A percentile compares a stretch with the other conserved stretches of the same genome.
Conservation (phyloP, 2,329 filamentous ascomycete genomes). For the Fusarium sp. region DNA sequence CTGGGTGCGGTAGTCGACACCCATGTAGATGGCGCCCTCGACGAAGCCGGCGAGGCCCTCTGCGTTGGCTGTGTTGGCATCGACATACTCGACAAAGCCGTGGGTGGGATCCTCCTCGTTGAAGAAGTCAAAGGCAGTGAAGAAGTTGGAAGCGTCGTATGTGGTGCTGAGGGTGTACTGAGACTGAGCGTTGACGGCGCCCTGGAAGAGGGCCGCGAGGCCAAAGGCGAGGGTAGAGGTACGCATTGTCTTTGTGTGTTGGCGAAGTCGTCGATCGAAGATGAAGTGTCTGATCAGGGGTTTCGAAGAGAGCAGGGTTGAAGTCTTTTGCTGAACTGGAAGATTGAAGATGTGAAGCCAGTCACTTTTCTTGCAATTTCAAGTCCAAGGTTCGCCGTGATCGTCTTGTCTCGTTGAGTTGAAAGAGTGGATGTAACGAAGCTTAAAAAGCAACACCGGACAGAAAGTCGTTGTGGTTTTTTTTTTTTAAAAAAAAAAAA, state of each 20-base stretch:
- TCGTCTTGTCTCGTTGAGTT: slow-evolving; percentile 11
- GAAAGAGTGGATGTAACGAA: slow-evolving; percentile 13
- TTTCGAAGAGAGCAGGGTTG: not conserved
- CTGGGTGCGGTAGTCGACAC: slow-evolving; percentile 72
- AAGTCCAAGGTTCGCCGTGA: slow-evolving; percentile 13
- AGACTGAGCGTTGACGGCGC: slow-evolving; percentile 49
- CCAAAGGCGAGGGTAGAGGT: slow-evolving; percentile 43
- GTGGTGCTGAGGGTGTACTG: slow-evolving; percentile 61
- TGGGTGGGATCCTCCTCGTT: slow-evolving; percentile 74
- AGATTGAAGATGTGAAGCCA: slow-evolving; percentile 20
- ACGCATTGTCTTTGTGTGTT: slow-evolving; percentile 27
- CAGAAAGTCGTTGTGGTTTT: not conserved
- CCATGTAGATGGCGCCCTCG: slow-evolving; percentile 72
- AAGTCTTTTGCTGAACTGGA: slow-evolving; percentile 3
- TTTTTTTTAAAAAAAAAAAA: slow-evolving; percentile 5
- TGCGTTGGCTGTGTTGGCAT: slow-evolving; percentile 67
- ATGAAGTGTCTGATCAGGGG: not conserved
- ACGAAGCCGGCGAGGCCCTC: slow-evolving; percentile 69
- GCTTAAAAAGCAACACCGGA: not conserved
- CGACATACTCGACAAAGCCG: slow-evolving; percentile 79
- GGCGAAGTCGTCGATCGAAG: not conserved
- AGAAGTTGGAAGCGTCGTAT: slow-evolving; percentile 68
- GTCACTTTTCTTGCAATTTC: slow-evolving; percentile 18
- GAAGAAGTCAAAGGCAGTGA: slow-evolving; percentile 68
- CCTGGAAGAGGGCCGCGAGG: slow-evolving; percentile 48